Conservation (phyloP, 768 basidiomycete species). For the Mycena sanguinolenta region DNA sequence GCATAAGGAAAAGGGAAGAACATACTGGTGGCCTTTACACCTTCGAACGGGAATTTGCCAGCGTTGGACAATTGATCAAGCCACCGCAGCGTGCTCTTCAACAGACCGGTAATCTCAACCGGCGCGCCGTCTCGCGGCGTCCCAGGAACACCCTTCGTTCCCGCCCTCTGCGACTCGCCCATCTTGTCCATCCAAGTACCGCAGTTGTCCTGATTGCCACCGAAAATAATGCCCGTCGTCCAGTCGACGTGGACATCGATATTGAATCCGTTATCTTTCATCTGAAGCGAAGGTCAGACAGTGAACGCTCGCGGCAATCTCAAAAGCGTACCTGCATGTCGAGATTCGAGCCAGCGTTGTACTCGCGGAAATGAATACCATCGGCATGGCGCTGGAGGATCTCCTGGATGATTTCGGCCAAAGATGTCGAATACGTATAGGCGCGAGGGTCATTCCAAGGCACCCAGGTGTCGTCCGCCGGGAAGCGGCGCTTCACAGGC, state of each 20-base stretch:
- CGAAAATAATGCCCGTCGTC: slow-evolving; percentile 90
- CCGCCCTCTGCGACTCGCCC: slow-evolving; percentile 93
- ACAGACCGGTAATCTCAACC: slow-evolving; percentile 92
- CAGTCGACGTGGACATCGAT: slow-evolving; percentile 97
- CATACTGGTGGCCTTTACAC: slow-evolving; percentile 86
- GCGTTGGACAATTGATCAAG: slow-evolving; percentile 72
- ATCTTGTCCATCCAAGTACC: slow-evolving; percentile 99
- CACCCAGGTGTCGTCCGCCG: slow-evolving; percentile 94
- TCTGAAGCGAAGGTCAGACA: too few relatives aligned
- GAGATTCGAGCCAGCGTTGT: slow-evolving; percentile 97
- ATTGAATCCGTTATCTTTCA: slow-evolving; percentile 93
- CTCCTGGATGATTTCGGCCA: slow-evolving; percentile 98
- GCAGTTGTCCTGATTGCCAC: slow-evolving; percentile 89
- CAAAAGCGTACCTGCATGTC: too few relatives aligned
- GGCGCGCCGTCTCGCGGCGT: slow-evolving; percentile 97
- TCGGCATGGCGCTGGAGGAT: slow-evolving; percentile 93
- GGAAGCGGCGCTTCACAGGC: slow-evolving; percentile 92
- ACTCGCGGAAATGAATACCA: slow-evolving; percentile 94
- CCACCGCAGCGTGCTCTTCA: slow-evolving; percentile 96
- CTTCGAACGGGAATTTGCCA: slow-evolving; percentile 90
- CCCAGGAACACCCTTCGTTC: slow-evolving; percentile 95
- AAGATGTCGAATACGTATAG: slow-evolving; percentile 82
- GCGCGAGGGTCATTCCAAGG: slow-evolving; percentile 89
- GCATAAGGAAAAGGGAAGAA: slow-evolving; percentile 15
- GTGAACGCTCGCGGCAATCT: too few relatives aligned